Conservation (phyloP, 768 basidiomycete genomes). For the Naganishia antarctica region DNA sequence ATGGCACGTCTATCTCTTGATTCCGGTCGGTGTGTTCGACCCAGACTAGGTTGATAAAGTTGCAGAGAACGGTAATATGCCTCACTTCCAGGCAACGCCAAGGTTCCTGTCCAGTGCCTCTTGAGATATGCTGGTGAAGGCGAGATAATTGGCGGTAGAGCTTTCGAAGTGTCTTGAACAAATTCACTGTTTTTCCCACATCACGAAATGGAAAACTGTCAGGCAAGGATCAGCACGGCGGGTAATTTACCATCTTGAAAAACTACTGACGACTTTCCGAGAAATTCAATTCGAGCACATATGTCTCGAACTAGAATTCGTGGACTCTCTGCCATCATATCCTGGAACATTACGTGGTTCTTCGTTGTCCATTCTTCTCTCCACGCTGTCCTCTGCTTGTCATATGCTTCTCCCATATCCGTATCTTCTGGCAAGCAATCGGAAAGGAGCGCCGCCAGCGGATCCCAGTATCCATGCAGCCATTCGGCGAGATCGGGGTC, state of each 20-base stretch:
- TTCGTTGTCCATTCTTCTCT: constrained; percentile 3
- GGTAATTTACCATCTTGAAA: background rate
- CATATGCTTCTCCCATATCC: background rate
- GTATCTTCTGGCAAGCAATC: constrained; percentile 6
- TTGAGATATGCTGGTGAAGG: background rate
- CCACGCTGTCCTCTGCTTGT: background rate
- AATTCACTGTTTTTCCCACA: background rate
- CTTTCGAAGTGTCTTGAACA: background rate
- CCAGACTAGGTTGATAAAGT: background rate
- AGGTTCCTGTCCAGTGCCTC: background rate
- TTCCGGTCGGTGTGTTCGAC: background rate
- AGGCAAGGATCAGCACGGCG: background rate
- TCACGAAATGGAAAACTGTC: constrained; percentile 2
- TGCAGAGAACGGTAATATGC: constrained; percentile 1
- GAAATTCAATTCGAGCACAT: background rate
- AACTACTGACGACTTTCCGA: constrained; percentile 2
- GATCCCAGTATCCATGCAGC: constrained; percentile 6
- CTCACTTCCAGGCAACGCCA: background rate
- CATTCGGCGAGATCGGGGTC: background rate
- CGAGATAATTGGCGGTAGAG: background rate
- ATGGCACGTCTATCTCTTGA: constrained; percentile 2
- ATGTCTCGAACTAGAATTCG: background rate
- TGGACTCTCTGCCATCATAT: background rate
- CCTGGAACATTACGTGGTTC: background rate
- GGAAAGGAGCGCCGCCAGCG: background rate